Conservation (phyloP, 768 basidiomycete genomes). For the Lactarius akahatsu region DNA sequence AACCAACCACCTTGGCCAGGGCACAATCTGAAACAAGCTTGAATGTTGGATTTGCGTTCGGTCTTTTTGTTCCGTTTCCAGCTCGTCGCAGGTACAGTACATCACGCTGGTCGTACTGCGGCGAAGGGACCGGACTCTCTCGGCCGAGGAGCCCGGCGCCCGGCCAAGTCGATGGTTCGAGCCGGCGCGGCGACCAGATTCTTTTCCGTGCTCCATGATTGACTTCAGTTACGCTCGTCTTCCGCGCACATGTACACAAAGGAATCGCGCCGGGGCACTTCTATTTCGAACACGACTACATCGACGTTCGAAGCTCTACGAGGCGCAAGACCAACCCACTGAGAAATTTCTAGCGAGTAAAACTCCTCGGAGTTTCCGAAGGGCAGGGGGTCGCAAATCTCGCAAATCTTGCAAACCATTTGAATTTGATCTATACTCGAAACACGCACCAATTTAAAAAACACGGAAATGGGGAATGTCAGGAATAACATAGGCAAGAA, state of each 20-base stretch:
- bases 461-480: background rate
- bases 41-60: background rate
- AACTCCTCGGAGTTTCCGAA: background rate
- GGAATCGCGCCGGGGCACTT: background rate
- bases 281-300: background rate
- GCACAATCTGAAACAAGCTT: background rate
- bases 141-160: no score
- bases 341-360: background rate
- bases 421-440: background rate
- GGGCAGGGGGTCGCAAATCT: background rate
- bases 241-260: background rate
- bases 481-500: background rate
- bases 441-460: background rate
- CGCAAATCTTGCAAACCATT: background rate
- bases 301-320: background rate
- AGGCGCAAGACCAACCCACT: background rate
- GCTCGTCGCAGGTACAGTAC: no score
- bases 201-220: background rate
- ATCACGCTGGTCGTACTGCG: no score
- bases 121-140: no score
- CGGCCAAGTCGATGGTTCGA: no score
- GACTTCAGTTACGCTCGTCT: background rate
- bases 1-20: background rate
- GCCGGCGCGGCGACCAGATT: no score
- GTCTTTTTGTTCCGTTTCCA: background rate